Base-by-base conservation (phyloP, 208 protist species). In the Zelonia costaricensis region DNA sequence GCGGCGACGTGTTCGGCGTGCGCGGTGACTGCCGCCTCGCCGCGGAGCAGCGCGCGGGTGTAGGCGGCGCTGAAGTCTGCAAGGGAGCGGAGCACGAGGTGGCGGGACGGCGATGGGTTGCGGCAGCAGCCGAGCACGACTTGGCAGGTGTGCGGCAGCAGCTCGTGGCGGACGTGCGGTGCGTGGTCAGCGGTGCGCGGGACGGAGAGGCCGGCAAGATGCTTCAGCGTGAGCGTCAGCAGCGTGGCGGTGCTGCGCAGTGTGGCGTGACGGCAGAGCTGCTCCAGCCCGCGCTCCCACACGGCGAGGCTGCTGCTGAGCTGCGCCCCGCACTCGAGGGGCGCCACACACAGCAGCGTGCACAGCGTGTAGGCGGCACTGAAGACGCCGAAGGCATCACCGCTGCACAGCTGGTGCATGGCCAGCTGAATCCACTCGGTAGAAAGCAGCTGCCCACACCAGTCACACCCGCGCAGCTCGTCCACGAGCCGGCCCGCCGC, bases 331-430 rank as follows among this genome's bases (percentile, higher is more conserved):
- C 36, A 36, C 43, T 7, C 45, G 6, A 36, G 18, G 25, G 57
- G 66, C 1, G 23, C 13, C 10, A 55, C n/a, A 35, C 38, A 52
- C 33, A 72, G n/a, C 15, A 65, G 18, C 27, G 57, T 72, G 43
- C 66, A 72, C 5, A 72, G 57, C n/a, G 57, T 54, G 16, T 48
- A 72, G 25, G 66, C 42, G 31, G 57, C 56, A 22, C 66, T 60
- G 51, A 61, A 60, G 7, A 65, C 51, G 30, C 57, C 51, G 9
- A 72, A 60, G 2, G 66, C 58, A 38, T 65, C 57, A 1, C 49
- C 66, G 8, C 36, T 9, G 3, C 42, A 47, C 7, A 72, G 58
- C 35, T 48, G 51, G 43, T 55, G 13, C 25, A 72, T 3, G 27
- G 43, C 16, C 0, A 72, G 35, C 4, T 40, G 40, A 6, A 30